phyloP scores from a whole-genome alignment of 2,329 filamentous ascomycete species.

The Fusarium marasasianum region DNA sequence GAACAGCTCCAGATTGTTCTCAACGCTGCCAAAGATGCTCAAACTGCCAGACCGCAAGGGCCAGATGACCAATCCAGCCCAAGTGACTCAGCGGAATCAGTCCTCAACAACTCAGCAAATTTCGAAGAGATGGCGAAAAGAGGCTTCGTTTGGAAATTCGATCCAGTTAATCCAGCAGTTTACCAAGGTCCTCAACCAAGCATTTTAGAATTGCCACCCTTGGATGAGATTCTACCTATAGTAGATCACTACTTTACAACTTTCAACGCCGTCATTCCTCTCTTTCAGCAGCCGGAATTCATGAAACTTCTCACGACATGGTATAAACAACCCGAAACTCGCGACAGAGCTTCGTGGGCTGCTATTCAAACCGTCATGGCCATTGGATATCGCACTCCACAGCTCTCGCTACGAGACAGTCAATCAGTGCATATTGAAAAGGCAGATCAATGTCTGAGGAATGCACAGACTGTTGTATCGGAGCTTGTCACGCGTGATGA shows the following conservation, averaged over 20 bases:
- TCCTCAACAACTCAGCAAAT: not conserved
- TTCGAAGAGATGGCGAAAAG: not conserved
- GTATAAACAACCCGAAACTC: constrained; percentile 41
- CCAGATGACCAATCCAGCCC: constrained; percentile 17
- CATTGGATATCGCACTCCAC: constrained; percentile 46
- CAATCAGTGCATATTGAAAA: constrained; percentile 32
- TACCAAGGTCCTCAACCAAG: constrained; percentile 30
- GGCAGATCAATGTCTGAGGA: constrained; percentile 48
- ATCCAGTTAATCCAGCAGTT: constrained; percentile 33
- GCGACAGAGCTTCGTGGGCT: constrained; percentile 47
- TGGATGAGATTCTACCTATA: constrained; percentile 48
- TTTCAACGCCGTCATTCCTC: constrained; percentile 50
- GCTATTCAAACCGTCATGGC: constrained; percentile 53
- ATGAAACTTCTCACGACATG: constrained; percentile 49
- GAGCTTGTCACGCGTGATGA: constrained; percentile 51
- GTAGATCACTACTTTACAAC: constrained; percentile 51
- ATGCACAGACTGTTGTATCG: constrained; percentile 51
- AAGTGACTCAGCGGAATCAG: not conserved
- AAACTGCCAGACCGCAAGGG: not conserved
- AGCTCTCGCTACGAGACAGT: constrained; percentile 26
- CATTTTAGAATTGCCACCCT: constrained; percentile 43
- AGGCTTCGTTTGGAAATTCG: constrained; percentile 26
- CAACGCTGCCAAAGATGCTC: constrained; percentile 30
- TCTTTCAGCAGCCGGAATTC: constrained; percentile 51
- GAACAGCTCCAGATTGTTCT: constrained; percentile 47